These are phyloP conservation scores for Aspergillus persii DNA, from an alignment of 2,329 filamentous ascomycete species.

Conservation along the genomic window DNA sequence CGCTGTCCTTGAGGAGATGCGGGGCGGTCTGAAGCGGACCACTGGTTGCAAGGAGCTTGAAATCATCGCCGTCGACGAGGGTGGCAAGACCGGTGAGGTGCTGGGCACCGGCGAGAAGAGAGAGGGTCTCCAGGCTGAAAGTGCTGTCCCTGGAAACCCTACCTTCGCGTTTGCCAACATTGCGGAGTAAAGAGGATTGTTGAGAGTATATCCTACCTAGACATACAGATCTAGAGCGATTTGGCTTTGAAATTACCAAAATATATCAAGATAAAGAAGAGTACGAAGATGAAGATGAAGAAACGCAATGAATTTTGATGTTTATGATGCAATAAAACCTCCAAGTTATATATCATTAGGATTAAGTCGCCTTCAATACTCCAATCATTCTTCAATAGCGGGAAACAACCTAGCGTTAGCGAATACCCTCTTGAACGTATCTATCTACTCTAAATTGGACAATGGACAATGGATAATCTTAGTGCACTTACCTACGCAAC, in stretches of 20 bases:
- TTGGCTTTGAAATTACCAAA: not conserved
- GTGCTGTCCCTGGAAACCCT: slow-evolving; percentile 77
- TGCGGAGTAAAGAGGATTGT: slow-evolving; percentile 25
- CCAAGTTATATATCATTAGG: no score
- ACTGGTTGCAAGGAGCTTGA: slow-evolving; percentile 69
- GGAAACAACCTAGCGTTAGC: no score
- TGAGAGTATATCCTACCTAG: not conserved
- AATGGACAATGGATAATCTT: no score
- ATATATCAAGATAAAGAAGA: not conserved
- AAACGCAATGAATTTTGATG: not conserved
- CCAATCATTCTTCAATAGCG: not conserved
- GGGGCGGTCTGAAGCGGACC: slow-evolving; percentile 73
- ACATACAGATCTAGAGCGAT: slow-evolving; percentile 1
- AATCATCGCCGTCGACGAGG: slow-evolving; percentile 66
- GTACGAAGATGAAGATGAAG: not conserved
- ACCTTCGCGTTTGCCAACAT: slow-evolving; percentile 86
- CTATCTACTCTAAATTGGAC: no score
- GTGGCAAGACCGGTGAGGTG: slow-evolving; percentile 49
- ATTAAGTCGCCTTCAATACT: no score
- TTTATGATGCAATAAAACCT: not conserved
- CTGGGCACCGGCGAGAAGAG: slow-evolving; percentile 53
- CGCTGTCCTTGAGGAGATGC: slow-evolving; percentile 72
- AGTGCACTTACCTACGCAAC: slow-evolving; percentile 23
- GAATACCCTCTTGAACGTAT: no score
- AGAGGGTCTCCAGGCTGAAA: slow-evolving; percentile 63